Evolutionary conservation across 2,329 filamentous ascomycete species (phyloP).

Genomic region (Diaporthe sp.): DNA sequence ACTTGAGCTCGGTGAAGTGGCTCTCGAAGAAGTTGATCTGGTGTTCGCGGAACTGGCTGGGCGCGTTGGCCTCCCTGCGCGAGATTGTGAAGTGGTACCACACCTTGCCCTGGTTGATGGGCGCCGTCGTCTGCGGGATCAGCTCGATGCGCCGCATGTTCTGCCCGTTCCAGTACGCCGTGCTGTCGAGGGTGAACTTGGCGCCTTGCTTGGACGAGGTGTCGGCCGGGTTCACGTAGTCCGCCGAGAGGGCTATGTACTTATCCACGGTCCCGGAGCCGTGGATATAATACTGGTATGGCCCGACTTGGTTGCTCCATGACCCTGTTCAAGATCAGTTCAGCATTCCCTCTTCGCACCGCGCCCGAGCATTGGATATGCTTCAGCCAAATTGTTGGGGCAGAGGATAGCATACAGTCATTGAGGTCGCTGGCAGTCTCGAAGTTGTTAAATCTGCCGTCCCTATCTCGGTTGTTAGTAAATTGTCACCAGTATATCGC

Average conservation of each 20-base stretch:
- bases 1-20: constrained; percentile 81
- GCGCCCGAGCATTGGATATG: no score
- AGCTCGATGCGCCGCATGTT: constrained; percentile 79
- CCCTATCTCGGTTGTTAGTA: background rate
- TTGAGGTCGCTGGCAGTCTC: constrained; percentile 6
- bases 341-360: background rate
- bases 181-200: constrained; percentile 73
- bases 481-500: background rate
- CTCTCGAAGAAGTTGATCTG: constrained; percentile 73
- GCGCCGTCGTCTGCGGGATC: constrained; percentile 75
- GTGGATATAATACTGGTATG: constrained; percentile 83
- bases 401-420: background rate
- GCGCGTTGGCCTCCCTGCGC: constrained; percentile 67
- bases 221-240: constrained; percentile 74
- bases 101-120: constrained; percentile 73
- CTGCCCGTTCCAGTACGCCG: constrained; percentile 78
- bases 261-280: constrained; percentile 64
- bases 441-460: constrained; percentile 12
- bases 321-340: constrained; percentile 60
- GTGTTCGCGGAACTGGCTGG: constrained; percentile 72
- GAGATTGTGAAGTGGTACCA: constrained; percentile 80
- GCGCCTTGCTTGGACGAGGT: constrained; percentile 70
- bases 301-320: constrained; percentile 74
- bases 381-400: background rate
- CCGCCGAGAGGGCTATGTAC: constrained; percentile 70